Evolutionary conservation across 352 stramenopile species (phyloP), one percentile per base, ranked within the genome.

Genomic region (Saprolegnia diclina): DNA sequence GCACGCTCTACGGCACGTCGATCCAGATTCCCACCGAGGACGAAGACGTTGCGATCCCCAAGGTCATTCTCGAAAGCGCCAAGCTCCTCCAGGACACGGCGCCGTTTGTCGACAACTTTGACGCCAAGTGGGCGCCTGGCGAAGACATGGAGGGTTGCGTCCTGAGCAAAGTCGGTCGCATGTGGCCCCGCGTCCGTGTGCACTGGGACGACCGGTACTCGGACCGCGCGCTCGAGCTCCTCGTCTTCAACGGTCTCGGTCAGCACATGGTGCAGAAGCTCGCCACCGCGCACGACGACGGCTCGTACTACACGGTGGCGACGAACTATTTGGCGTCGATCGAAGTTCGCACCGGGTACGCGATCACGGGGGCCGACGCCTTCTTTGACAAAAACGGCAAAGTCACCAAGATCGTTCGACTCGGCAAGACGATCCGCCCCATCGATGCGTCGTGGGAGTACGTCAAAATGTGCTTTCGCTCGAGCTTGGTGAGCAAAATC

Each of bases 151-250:
- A 69, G 2, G 53, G 29, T 0, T 69, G 62, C 53, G 63, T 69
- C 7, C 46, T 69, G 45, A 13, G 11, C 13, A 61, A 61, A 26
- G 63, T 69, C 1, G 63, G 63, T 13, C 53, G 52, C 13, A 69
- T 69, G 63, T 69, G 63, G 63, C 63, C 63, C 40, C 42, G 26
- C 13, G 63, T 69, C 7, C n/a, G 35, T 5, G 63, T 69, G 35
- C 44, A 61, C 53, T 69, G 63, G 63, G 29, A 69, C 63, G 63
- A 69, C 50, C 63, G 63, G 38, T 69, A 69, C 46, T 69, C 63
- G 29, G 63, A 69, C 53, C 45, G 42, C 7, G 63, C 63, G 21
- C 37, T 69, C 16, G 21, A 61, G 50, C 63, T 61, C 4, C 21
- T 69, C 9, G 63, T 53, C 9, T 69, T 69, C 63, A 44, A 63